Evolutionary conservation across 306 rosid genomes (phyloP).

Genomic region (Trifolium repens): DNA sequence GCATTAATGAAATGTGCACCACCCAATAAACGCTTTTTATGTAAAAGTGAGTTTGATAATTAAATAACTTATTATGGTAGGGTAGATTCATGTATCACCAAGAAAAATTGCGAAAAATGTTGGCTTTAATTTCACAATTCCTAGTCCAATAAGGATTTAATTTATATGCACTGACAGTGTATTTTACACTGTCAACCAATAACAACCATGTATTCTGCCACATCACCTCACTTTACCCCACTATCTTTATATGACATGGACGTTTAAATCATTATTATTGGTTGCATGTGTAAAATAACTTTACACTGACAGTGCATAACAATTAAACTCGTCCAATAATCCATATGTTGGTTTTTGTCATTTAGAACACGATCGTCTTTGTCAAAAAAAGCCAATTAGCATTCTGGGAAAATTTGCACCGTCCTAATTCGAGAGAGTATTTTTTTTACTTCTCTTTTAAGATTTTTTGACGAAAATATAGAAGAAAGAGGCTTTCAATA

Average conservation of each 20-base stretch:
- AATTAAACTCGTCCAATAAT: no score
- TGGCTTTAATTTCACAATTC: slow-evolving; percentile 39
- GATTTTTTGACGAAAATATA: no score
- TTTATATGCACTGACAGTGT: no score
- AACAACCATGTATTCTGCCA: no score
- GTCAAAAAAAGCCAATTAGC: not conserved
- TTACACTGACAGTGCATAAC: no score
- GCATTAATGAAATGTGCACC: slow-evolving; percentile 59
- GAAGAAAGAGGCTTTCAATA: no score
- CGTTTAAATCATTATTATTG: no score
- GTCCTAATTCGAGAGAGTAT: not conserved
- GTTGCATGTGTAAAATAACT: no score
- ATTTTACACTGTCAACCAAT: no score
- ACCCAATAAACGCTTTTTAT: slow-evolving; percentile 38
- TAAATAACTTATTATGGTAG: slow-evolving; percentile 40
- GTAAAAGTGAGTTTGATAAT: slow-evolving; percentile 25
- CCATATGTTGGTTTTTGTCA: slow-evolving; percentile 31
- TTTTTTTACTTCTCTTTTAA: no score
- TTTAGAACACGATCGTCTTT: not conserved
- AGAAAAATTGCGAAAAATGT: slow-evolving; percentile 46
- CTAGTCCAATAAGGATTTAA: not conserved
- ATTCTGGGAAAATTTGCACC: not conserved
- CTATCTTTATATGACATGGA: no score
- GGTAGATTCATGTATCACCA: slow-evolving; percentile 43
- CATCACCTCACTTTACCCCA: no score